Conservation (phyloP, 179 eudicot species). For the Vitellaria paradoxa region DNA sequence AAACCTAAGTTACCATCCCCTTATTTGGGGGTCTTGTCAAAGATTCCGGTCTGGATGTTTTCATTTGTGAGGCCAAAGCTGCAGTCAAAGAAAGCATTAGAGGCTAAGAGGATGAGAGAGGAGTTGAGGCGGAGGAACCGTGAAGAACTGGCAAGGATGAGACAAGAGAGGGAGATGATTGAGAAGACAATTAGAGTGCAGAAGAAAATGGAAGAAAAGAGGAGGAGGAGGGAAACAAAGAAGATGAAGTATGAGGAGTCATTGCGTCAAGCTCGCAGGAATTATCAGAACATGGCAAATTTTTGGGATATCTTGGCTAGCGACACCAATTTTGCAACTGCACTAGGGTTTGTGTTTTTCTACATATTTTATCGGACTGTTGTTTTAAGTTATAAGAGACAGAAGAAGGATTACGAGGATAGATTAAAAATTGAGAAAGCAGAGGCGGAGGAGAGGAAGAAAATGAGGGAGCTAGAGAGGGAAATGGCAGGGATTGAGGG, state of each 20-base stretch:
- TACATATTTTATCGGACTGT: conserved; percentile 63
- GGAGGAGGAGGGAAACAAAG: conserved; percentile 44
- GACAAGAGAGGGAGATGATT: conserved; percentile 52
- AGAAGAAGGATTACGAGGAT: conserved; percentile 90
- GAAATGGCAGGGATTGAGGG: conserved; percentile 53
- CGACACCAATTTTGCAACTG: conserved; percentile 53
- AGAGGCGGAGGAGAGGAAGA: conserved; percentile 87
- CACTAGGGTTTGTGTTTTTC: conserved; percentile 66
- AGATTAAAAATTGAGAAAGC: conserved; percentile 89
- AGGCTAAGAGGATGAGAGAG: conserved; percentile 71
- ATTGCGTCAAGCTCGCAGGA: conserved; percentile 37
- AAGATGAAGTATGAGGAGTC: conserved; percentile 48
- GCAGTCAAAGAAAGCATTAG: conserved; percentile 63
- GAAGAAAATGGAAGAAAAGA: conserved; percentile 60
- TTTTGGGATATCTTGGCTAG: conserved; percentile 57
- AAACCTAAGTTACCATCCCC: conserved; percentile 73
- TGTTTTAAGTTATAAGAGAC: conserved; percentile 65
- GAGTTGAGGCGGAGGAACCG: conserved; percentile 49
- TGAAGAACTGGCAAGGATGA: conserved; percentile 47
- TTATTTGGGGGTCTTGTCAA: conserved; percentile 62
- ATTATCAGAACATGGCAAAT: conserved; percentile 31
- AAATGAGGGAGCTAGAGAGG: conserved; percentile 78
- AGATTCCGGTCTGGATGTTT: conserved; percentile 41
- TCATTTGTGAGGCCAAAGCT: conserved; percentile 49
- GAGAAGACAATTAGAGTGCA: conserved; percentile 56